Percentiles rank a stretch among this genome's conserved stretches.
Conservation (phyloP, 495 filamentous ascomycete genomes). For the Xanthoparmelia taractica region DNA sequence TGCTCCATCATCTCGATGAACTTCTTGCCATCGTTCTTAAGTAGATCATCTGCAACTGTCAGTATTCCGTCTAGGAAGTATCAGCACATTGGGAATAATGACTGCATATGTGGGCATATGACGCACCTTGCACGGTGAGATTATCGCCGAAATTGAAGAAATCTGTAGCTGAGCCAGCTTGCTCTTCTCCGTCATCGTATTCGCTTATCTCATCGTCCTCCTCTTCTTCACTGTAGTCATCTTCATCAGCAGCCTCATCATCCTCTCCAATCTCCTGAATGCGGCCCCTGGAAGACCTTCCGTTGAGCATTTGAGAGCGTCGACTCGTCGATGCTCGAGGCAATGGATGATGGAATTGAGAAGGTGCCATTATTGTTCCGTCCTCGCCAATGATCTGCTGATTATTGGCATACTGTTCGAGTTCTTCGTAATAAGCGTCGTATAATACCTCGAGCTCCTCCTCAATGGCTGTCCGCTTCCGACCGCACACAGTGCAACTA, state of each 20-base stretch:
- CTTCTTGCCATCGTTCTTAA: conserved; percentile 98
- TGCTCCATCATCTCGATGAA: conserved; percentile 99
- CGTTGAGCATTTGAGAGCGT: conserved; percentile 28
- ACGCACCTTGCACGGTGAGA: conserved; percentile 88
- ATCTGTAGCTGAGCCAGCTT: conserved; percentile 51
- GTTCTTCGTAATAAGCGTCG: conserved; percentile 96
- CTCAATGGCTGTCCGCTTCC: conserved; percentile 95
- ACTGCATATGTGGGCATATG: conserved; percentile 31
- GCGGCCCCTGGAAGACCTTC: conserved; percentile 35
- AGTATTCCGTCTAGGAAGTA: conserved; percentile 79
- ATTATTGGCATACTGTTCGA: conserved; percentile 93
- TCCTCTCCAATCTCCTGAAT: conserved; percentile 60
- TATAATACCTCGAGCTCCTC: conserved; percentile 98
- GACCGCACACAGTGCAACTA: conserved; percentile 93
- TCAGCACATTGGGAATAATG: conserved; percentile 34
- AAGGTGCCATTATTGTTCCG: conserved; percentile 55
- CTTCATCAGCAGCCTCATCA: conserved; percentile 54
- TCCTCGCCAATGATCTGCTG: conserved; percentile 54
- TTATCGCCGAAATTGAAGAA: conserved; percentile 98
- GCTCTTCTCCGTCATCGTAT: conserved; percentile 43
- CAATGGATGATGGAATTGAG: conserved; percentile 50
- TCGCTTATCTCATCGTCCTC: conserved; percentile 53
- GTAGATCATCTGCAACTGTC: conserved; percentile 94
- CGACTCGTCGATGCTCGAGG: conserved; percentile 43
- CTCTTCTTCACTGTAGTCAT: conserved; percentile 45